phyloP scores from a whole-genome alignment of 2,329 filamentous ascomycete genomes.

The Tolypocladium nubicola region DNA sequence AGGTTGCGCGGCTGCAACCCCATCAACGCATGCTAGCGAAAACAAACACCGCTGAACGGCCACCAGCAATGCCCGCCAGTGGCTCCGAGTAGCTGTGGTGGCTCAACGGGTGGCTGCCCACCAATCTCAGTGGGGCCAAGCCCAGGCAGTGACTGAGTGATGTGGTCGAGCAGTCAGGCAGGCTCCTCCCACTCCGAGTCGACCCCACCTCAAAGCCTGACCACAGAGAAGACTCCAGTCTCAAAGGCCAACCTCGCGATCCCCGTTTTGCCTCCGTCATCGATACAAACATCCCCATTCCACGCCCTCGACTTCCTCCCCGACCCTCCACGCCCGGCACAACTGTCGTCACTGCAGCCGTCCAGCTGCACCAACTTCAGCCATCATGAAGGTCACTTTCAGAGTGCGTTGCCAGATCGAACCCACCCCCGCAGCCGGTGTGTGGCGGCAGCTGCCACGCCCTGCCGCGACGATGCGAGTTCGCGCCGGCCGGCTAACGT shows the following conservation, averaged over 20 bases:
- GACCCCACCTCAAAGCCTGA: conserved; percentile 4
- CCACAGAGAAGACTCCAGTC: conserved; percentile 3
- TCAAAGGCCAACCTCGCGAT: conserved; percentile 1
- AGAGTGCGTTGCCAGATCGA: conserved; percentile 34
- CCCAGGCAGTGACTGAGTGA: conserved; percentile 1
- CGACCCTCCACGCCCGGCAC: background rate
- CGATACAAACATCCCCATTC: background rate
- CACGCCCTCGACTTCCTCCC: background rate
- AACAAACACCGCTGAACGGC: too few species aligned
- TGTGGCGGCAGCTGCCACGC: background rate
- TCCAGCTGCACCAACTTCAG: conserved; percentile 23
- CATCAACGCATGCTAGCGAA: background rate
- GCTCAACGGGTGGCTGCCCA: too few species aligned
- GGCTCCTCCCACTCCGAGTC: too few species aligned
- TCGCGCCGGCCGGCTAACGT: background rate
- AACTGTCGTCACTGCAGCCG: conserved; percentile 2
- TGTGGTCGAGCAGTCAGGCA: background rate
- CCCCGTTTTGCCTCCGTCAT: conserved; percentile 5
- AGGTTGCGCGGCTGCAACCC: too few species aligned
- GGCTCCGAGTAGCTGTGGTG: background rate
- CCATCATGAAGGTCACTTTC: conserved; percentile 60
- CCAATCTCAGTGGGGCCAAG: background rate
- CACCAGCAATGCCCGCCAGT: background rate
- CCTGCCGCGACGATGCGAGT: background rate
- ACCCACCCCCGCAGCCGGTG: background rate